Evolutionary conservation across 1,284 basidiomycete genomes (phyloP).

Genomic region (Somion occarium): DNA sequence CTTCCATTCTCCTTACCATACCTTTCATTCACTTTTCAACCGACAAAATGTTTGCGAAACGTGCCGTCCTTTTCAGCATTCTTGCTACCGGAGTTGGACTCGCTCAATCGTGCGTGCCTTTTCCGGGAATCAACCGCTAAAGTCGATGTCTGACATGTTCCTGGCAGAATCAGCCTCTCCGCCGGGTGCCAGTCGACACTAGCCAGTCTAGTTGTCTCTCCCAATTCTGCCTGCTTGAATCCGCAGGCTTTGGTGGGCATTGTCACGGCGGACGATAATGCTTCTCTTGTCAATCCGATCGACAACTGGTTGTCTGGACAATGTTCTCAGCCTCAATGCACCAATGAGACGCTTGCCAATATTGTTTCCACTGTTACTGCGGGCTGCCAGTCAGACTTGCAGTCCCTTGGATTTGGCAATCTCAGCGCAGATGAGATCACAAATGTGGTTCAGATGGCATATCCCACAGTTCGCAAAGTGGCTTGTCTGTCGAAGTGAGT

Average conservation of each 20-base stretch:
- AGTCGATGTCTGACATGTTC: not conserved
- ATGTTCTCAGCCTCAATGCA: slow-evolving; percentile 52
- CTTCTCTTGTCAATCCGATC: slow-evolving; percentile 47
- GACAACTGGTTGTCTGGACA: slow-evolving; percentile 53
- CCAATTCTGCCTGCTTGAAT: slow-evolving; percentile 51
- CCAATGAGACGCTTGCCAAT: slow-evolving; percentile 45
- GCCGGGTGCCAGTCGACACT: slow-evolving; percentile 32
- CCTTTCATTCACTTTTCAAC: not conserved
- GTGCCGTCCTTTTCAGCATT: slow-evolving; percentile 1
- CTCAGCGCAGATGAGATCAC: slow-evolving; percentile 13
- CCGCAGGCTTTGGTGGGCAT: slow-evolving; percentile 41
- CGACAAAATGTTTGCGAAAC: slow-evolving; percentile 3
- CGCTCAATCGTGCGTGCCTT: slow-evolving; percentile 1
- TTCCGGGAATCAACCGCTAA: not conserved
- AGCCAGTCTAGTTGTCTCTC: slow-evolving; percentile 35
- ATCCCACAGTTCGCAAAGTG: slow-evolving; percentile 46
- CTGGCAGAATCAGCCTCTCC: slow-evolving; percentile 28
- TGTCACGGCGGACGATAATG: slow-evolving; percentile 29
- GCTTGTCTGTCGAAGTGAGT: slow-evolving; percentile 56
- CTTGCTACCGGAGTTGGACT: slow-evolving; percentile 2
- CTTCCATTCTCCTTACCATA: slow-evolving; percentile 1
- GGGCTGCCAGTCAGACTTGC: slow-evolving; percentile 49
- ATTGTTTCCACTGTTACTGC: slow-evolving; percentile 43
- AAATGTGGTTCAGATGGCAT: slow-evolving; percentile 25
- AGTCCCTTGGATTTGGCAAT: slow-evolving; percentile 28